Evolutionary conservation across 208 protist species (phyloP).

Genomic region (Acanthamoeba healyi): DNA sequence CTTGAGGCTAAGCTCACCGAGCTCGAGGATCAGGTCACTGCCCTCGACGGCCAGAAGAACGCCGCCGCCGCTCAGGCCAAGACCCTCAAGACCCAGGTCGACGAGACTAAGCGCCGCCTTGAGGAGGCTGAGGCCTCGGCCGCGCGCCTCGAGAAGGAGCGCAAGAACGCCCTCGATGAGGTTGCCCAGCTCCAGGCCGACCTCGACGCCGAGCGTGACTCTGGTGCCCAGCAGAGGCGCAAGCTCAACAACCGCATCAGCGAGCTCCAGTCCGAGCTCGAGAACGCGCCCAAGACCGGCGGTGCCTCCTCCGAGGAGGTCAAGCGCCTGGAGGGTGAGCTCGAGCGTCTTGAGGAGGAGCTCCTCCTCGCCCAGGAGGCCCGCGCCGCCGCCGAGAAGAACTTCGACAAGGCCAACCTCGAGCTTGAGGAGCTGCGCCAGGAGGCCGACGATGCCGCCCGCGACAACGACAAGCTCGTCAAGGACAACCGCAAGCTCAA

Average conservation of each 20-base stretch:
- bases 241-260: conserved; percentile 75
- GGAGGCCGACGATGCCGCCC: not conserved
- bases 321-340: conserved; percentile 78
- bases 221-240: conserved; percentile 72
- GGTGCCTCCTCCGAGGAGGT: conserved; percentile 63
- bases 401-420: conserved; percentile 68
- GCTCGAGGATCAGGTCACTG: conserved; percentile 77
- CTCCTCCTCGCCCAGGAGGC: conserved; percentile 74
- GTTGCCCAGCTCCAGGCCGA: conserved; percentile 71
- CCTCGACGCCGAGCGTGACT: conserved; percentile 76
- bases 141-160: conserved; percentile 32
- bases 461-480: conserved; percentile 8
- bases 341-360: conserved; percentile 74
- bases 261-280: conserved; percentile 30
- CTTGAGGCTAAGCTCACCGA: conserved; percentile 80
- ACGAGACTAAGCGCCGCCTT: conserved; percentile 59
- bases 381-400: conserved; percentile 59
- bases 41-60: conserved; percentile 74
- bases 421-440: conserved; percentile 25
- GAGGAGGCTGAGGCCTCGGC: conserved; percentile 19
- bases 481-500: conserved; percentile 49
- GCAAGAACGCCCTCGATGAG: not conserved
- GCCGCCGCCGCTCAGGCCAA: conserved; percentile 2
- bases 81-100: conserved; percentile 33
- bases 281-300: conserved; percentile 54